These are phyloP conservation scores for Alternaria burnsii DNA, from an alignment of 2,329 filamentous ascomycete species.

Conservation along the genomic window DNA sequence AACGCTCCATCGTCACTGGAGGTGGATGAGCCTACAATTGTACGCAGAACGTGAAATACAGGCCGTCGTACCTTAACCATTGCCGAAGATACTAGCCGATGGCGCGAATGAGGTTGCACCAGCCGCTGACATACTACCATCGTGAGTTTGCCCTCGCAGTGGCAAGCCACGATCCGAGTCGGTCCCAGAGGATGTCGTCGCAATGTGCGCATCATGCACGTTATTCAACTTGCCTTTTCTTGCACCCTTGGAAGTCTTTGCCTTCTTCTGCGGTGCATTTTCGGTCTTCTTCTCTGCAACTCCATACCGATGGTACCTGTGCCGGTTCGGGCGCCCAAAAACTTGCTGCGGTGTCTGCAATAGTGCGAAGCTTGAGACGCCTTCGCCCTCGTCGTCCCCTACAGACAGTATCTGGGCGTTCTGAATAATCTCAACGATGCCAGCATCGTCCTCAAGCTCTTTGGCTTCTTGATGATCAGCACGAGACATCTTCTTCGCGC, in stretches of 20 bases:
- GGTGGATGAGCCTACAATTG: not conserved
- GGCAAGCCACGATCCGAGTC: not conserved
- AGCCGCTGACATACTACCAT: not conserved
- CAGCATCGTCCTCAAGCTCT: slow-evolving; percentile 65
- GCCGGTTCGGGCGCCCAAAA: slow-evolving; percentile 51
- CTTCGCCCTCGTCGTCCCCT: slow-evolving; percentile 42
- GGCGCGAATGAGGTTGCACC: not conserved
- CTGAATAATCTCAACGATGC: slow-evolving; percentile 67
- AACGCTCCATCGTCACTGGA: not conserved
- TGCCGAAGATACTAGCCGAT: slow-evolving; percentile 13
- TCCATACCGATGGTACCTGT: slow-evolving; percentile 42
- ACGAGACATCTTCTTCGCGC: slow-evolving; percentile 77
- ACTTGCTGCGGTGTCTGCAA: slow-evolving; percentile 55
- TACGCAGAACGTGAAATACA: not conserved
- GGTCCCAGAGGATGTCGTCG: not conserved
- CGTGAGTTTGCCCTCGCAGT: not conserved
- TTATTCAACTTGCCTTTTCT: not conserved
- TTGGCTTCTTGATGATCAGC: slow-evolving; percentile 64
- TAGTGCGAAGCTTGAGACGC: slow-evolving; percentile 51
- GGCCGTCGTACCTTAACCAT: not conserved
- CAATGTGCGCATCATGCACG: not conserved
- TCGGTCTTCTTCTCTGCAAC: slow-evolving; percentile 21
- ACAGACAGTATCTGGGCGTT: slow-evolving; percentile 61
- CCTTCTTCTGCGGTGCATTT: slow-evolving; percentile 31
- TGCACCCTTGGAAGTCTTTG: slow-evolving; percentile 14